A percentile compares a stretch with the other conserved stretches of the same genome.
phyloP scores from a whole-genome alignment of 331 rosid species.

The Dryas integrifolia region DNA sequence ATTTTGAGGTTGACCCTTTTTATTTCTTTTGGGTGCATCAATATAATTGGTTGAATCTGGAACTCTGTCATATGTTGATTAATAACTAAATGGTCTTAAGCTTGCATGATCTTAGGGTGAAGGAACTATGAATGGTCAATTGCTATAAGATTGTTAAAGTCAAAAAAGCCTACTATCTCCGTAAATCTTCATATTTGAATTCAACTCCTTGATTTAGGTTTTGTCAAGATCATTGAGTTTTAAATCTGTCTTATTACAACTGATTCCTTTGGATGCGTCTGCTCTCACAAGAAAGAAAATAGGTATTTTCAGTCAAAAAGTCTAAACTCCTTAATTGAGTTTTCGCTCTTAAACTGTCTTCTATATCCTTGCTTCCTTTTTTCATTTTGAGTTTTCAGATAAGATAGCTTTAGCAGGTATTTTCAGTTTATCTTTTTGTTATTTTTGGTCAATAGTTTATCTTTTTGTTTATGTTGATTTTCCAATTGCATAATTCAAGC shows the following conservation, averaged over 20 bases:
- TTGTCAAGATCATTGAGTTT: not conserved
- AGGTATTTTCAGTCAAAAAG: too few species aligned
- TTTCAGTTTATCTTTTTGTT: not conserved
- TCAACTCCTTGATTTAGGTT: not conserved
- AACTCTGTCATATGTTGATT: not conserved
- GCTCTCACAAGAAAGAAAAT: too few species aligned
- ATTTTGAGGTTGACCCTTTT: constrained; percentile 1
- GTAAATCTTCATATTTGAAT: not conserved
- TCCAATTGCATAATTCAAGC: not conserved
- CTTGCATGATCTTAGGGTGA: not conserved
- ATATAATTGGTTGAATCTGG: not conserved
- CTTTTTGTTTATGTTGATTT: not conserved
- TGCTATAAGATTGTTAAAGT: not conserved
- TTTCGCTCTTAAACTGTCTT: not conserved
- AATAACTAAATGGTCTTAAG: not conserved
- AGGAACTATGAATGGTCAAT: not conserved
- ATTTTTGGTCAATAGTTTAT: not conserved
- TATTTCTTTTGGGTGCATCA: not conserved
- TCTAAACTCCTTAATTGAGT: too few species aligned
- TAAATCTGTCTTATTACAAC: not conserved
- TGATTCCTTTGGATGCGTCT: not conserved
- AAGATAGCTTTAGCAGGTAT: not conserved
- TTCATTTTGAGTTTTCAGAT: not conserved
- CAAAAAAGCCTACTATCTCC: not conserved
- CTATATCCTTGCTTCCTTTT: not conserved